Evolutionary conservation across 2,329 filamentous ascomycete genomes (phyloP).

Genomic region (Penicillium sp.): DNA sequence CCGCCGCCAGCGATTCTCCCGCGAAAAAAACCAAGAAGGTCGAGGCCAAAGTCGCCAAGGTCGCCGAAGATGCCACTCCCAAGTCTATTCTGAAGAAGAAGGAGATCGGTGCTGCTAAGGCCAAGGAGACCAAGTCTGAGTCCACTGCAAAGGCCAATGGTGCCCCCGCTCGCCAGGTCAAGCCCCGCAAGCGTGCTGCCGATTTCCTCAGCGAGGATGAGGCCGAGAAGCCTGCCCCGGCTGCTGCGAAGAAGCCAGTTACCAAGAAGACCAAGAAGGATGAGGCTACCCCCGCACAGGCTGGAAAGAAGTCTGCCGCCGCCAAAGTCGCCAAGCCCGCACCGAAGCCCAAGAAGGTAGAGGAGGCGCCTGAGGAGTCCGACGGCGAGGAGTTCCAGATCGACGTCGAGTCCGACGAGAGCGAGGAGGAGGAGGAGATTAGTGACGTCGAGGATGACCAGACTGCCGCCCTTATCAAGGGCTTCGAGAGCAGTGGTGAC

Average conservation of each 20-base stretch:
- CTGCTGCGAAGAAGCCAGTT: constrained; percentile 47
- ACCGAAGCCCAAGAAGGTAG: constrained; percentile 54
- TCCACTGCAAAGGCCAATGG: constrained; percentile 42
- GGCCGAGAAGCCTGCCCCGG: constrained; percentile 34
- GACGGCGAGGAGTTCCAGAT: constrained; percentile 42
- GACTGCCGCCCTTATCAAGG: constrained; percentile 60
- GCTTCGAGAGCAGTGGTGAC: constrained; percentile 62
- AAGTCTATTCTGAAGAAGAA: constrained; percentile 45
- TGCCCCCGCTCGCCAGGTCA: constrained; percentile 44
- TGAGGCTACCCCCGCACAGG: constrained; percentile 39
- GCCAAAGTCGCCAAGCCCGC: constrained; percentile 9
- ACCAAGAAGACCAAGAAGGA: constrained; percentile 55
- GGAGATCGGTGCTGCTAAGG: constrained; percentile 30
- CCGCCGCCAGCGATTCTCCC: constrained; percentile 53
- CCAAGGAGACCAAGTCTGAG: constrained; percentile 34
- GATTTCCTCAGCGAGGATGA: constrained; percentile 56
- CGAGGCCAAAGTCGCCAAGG: constrained; percentile 41
- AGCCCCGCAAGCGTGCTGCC: constrained; percentile 55
- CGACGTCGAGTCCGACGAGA: constrained; percentile 26
- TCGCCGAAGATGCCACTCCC: constrained; percentile 34
- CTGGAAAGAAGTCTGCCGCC: constrained; percentile 35
- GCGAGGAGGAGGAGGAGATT: constrained; percentile 38
- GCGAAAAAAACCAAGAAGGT: constrained; percentile 67
- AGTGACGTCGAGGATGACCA: constrained; percentile 56
- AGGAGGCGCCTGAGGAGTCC: constrained; percentile 44